A percentile compares a stretch with the other conserved stretches of the same genome.
Evolutionary conservation across 1,139 yeast genomes (phyloP).

Genomic region (Candida sanyaensis): DNA sequence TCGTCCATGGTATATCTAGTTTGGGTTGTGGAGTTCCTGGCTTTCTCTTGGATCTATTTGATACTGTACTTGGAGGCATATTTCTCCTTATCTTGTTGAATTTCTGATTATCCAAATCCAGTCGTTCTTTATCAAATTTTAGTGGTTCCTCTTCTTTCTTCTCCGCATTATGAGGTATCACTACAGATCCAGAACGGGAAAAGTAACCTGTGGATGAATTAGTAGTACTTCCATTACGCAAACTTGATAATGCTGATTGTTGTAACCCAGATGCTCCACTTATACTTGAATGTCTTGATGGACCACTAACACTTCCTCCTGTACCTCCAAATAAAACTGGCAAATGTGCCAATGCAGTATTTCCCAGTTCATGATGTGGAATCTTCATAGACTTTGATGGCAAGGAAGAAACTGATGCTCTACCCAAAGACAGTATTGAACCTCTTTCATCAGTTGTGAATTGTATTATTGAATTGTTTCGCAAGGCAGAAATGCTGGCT

Average conservation of each 20-base stretch:
- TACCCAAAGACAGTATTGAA: conserved; percentile 32
- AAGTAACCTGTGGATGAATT: conserved; percentile 37
- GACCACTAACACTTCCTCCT: conserved; percentile 41
- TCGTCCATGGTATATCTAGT: conserved; percentile 49
- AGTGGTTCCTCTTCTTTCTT: conserved; percentile 29
- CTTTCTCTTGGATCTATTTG: conserved; percentile 11
- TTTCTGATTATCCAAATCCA: conserved; percentile 14
- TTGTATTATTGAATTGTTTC: conserved; percentile 47
- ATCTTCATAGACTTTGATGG: conserved; percentile 53
- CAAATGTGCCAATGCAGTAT: conserved; percentile 43
- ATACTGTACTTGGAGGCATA: conserved; percentile 6
- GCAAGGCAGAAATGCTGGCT: conserved; percentile 17
- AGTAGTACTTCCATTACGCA: conserved; percentile 44
- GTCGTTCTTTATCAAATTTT: conserved; percentile 18
- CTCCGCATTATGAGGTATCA: conserved; percentile 39
- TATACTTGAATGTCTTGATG: conserved; percentile 42
- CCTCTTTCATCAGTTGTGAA: conserved; percentile 43
- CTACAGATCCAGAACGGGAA: conserved; percentile 48
- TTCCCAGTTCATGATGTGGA: conserved; percentile 49
- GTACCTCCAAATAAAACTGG: conserved; percentile 48
- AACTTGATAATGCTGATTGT: conserved; percentile 39
- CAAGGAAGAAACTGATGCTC: conserved; percentile 46
- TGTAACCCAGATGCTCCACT: conserved; percentile 37
- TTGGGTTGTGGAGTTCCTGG: conserved; percentile 20
- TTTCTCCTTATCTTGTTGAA: conserved; percentile 11